A percentile compares a stretch with the other conserved stretches of the same genome.
Evolutionary conservation across 495 filamentous ascomycete species (phyloP).

Genomic region (Penicillium robsamsonii): DNA sequence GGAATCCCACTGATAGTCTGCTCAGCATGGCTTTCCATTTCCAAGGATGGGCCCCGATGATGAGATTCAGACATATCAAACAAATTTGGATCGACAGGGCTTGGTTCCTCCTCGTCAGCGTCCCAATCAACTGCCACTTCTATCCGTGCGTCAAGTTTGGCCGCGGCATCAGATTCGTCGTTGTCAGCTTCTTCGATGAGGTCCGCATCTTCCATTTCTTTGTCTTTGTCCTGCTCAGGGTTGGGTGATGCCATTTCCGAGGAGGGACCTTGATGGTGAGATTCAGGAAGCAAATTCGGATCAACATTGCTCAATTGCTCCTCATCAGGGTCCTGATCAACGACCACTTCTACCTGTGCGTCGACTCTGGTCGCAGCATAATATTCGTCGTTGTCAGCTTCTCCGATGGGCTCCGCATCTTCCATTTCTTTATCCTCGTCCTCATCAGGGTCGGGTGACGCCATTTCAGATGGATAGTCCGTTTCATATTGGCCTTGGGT

Average conservation of each 20-base stretch:
- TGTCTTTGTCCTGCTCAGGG: slow-evolving; percentile 6
- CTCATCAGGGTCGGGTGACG: slow-evolving; percentile 2
- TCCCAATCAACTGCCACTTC: background rate
- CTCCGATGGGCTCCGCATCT: slow-evolving; percentile 3
- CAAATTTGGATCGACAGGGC: background rate
- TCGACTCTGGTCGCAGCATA: background rate
- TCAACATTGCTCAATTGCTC: background rate
- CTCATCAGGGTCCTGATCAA: background rate
- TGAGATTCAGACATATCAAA: background rate
- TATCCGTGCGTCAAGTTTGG: background rate
- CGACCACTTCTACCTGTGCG: background rate
- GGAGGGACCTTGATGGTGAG: background rate
- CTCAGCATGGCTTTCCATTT: background rate
- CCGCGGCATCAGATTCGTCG: background rate
- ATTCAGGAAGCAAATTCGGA: background rate
- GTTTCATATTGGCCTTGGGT: slow-evolving; percentile 7
- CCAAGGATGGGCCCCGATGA: background rate
- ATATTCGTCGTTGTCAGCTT: background rate
- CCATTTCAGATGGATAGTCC: background rate
- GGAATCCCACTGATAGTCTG: background rate
- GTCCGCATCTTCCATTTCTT: background rate
- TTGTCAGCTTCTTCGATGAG: slow-evolving; percentile 2
- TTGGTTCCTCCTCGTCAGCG: background rate
- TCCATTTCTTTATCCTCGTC: background rate
- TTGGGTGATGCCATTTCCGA: background rate